Percentiles rank a stretch among this genome's conserved stretches.
phyloP scores from a whole-genome alignment of 805 yeast genomes.

The Wickerhamomyces strasburgensis region DNA sequence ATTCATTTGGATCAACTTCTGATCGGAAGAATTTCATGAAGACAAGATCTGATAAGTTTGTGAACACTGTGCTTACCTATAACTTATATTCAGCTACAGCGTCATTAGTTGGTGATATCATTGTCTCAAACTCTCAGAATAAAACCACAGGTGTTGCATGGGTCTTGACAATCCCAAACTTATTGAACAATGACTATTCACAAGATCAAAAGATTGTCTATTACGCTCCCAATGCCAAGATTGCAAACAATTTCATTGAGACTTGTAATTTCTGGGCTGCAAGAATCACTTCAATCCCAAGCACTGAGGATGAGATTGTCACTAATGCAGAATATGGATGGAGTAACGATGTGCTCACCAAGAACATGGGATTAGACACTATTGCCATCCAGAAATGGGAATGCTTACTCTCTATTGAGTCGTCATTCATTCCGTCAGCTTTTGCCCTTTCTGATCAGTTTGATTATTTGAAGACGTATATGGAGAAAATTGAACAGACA shows the following conservation, averaged over 20 bases:
- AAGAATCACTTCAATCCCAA: slow-evolving; percentile 74
- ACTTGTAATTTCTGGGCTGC: slow-evolving; percentile 92
- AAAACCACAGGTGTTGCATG: slow-evolving; percentile 22
- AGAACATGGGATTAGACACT: slow-evolving; percentile 21
- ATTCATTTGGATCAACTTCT: slow-evolving; percentile 31
- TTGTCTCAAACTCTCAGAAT: slow-evolving; percentile 18
- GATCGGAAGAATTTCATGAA: slow-evolving; percentile 19
- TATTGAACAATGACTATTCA: slow-evolving; percentile 15
- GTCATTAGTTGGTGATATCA: slow-evolving; percentile 16
- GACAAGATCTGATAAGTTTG: slow-evolving; percentile 18
- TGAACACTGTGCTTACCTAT: slow-evolving; percentile 19
- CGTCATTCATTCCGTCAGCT: slow-evolving; percentile 27
- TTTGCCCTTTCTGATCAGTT: slow-evolving; percentile 34
- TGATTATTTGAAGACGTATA: slow-evolving; percentile 33
- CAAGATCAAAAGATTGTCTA: slow-evolving; percentile 21
- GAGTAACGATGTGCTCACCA: slow-evolving; percentile 31
- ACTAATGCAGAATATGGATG: slow-evolving; percentile 81
- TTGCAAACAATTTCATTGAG: slow-evolving; percentile 64
- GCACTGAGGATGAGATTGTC: slow-evolving; percentile 59
- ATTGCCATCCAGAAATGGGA: slow-evolving; percentile 22
- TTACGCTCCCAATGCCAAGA: slow-evolving; percentile 33
- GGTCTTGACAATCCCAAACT: slow-evolving; percentile 23
- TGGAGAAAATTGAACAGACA: slow-evolving; percentile 32
- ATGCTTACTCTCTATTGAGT: slow-evolving; percentile 24
- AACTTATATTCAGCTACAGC: slow-evolving; percentile 25